phyloP scores from a whole-genome alignment of 2,329 filamentous ascomycete genomes.

The Fusarium sp. region DNA sequence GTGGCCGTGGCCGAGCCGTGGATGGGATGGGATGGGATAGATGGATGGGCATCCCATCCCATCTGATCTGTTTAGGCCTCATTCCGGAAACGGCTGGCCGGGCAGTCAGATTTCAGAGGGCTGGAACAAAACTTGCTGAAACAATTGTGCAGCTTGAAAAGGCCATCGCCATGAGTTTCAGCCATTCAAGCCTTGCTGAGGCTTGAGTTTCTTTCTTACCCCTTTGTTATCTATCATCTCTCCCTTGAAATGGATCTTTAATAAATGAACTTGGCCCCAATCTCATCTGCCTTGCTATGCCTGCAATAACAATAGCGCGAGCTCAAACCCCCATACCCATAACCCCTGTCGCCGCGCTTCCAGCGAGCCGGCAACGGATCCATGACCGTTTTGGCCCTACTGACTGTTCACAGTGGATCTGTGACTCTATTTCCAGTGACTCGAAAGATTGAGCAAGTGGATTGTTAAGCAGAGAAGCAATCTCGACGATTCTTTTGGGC shows the following conservation, averaged over 20 bases:
- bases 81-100: constrained; percentile 28
- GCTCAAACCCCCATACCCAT: constrained; percentile 30
- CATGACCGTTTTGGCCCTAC: constrained; percentile 37
- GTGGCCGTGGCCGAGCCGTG: constrained; percentile 24
- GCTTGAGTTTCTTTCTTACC: not conserved
- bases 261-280: constrained; percentile 37
- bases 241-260: constrained; percentile 22
- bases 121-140: constrained; percentile 11
- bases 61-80: constrained; percentile 31
- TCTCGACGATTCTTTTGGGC: constrained; percentile 22
- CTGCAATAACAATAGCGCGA: constrained; percentile 41
- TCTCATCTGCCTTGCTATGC: constrained; percentile 38
- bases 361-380: constrained; percentile 41
- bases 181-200: not conserved
- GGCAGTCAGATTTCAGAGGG: constrained; percentile 10
- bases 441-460: constrained; percentile 21
- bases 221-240: constrained; percentile 18
- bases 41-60: constrained; percentile 3
- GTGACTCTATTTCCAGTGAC: constrained; percentile 38
- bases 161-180: constrained; percentile 2
- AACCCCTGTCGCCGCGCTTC: constrained; percentile 34
- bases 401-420: constrained; percentile 35
- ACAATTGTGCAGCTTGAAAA: constrained; percentile 14
- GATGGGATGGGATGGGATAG: constrained; percentile 12
- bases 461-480: constrained; percentile 39